phyloP scores from a whole-genome alignment of 345 rosid species.

The Citrus unshiu region DNA sequence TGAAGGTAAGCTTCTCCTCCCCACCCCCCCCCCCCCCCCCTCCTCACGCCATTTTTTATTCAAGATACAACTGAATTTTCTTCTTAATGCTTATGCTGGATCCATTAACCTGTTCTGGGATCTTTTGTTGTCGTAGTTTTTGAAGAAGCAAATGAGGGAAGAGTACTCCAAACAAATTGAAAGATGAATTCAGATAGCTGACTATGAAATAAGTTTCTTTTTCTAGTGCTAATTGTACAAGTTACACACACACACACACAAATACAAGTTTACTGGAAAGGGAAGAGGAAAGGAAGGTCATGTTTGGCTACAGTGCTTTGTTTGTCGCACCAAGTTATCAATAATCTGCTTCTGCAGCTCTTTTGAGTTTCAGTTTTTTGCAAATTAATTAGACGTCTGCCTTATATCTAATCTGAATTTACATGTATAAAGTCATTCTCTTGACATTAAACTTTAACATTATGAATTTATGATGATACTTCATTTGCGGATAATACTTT shows the following conservation, averaged over 20 bases:
- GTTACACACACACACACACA: neutral
- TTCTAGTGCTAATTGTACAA: neutral
- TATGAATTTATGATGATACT: neutral
- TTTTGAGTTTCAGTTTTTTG: neutral
- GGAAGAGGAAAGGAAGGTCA: neutral
- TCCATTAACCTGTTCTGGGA: neutral
- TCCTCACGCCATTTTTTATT: neutral
- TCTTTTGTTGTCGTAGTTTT: constrained; percentile 33
- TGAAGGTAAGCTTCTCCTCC: constrained; percentile 32
- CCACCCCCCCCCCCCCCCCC: too few species aligned
- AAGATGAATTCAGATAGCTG: constrained; percentile 8
- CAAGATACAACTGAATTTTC: neutral
- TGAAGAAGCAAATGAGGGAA: constrained; percentile 55
- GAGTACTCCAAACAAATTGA: constrained; percentile 65
- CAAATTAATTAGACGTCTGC: neutral
- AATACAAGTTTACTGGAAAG: too few species aligned
- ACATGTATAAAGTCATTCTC: neutral
- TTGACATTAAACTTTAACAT: too few species aligned
- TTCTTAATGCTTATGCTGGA: neutral
- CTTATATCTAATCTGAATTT: neutral
- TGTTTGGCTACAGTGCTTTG: neutral
- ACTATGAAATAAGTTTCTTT: neutral
- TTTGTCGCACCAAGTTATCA: neutral
- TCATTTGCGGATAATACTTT: too few species aligned
- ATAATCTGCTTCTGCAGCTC: constrained; percentile 10